phyloP scores from a whole-genome alignment of 2,329 filamentous ascomycete species.

The Trichoderma guizhouense region DNA sequence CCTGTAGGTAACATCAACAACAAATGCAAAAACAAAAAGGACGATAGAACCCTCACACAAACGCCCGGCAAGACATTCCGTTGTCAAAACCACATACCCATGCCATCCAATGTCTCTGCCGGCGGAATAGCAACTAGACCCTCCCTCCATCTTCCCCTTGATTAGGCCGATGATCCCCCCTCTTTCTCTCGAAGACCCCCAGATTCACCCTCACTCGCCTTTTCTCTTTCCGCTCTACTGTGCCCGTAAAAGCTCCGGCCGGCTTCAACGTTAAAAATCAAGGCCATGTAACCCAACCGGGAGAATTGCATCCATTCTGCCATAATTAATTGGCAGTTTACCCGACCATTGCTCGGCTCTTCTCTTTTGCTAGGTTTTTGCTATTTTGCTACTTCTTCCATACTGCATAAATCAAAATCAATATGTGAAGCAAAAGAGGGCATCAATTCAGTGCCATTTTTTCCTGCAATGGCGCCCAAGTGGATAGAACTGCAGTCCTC shows the following conservation, averaged over 20 bases:
- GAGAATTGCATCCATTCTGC: background rate
- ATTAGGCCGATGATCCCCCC: slow-evolving; percentile 6
- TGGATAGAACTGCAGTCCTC: background rate
- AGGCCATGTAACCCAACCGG: background rate
- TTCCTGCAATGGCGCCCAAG: slow-evolving; percentile 16
- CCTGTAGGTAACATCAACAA: too few species aligned
- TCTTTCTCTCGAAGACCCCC: background rate
- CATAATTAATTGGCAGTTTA: background rate
- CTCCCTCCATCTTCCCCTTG: slow-evolving; percentile 9
- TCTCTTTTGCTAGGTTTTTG: background rate
- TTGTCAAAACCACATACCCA: background rate
- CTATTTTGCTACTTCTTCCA: background rate
- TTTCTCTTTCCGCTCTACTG: background rate
- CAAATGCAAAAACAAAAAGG: background rate
- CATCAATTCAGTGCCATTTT: background rate
- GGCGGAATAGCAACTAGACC: background rate
- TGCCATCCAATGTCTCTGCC: background rate
- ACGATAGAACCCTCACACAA: background rate
- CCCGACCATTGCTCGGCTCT: background rate
- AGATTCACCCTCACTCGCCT: background rate
- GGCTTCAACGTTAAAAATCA: background rate
- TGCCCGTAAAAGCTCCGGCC: background rate
- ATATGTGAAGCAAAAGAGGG: background rate
- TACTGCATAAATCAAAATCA: background rate
- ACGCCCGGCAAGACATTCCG: background rate